Percentiles rank a stretch among this genome's conserved stretches.
These are phyloP conservation scores for Phaeomoniella chlamydospora DNA, from an alignment of 2,329 filamentous ascomycete species.

Conservation along the genomic window DNA sequence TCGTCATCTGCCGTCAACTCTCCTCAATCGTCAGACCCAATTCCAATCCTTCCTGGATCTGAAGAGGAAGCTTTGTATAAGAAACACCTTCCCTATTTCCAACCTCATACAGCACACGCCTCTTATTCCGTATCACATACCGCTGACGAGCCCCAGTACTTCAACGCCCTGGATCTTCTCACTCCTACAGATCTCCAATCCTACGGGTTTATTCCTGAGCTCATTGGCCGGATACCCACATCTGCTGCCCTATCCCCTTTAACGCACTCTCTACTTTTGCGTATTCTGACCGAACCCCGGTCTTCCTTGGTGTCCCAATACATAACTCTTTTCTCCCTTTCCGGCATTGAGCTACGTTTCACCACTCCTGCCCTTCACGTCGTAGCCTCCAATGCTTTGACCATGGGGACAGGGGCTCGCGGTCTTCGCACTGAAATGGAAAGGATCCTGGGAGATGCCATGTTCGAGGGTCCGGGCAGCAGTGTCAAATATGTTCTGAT, in stretches of 20 bases:
- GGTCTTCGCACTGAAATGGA: slow-evolving; percentile 72
- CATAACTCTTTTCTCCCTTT: slow-evolving; percentile 71
- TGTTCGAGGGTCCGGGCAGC: slow-evolving; percentile 60
- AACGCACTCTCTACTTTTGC: slow-evolving; percentile 51
- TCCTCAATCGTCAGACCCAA: slow-evolving; percentile 16
- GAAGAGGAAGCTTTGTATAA: slow-evolving; percentile 48
- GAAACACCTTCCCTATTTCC: slow-evolving; percentile 44
- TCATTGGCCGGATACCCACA: slow-evolving; percentile 91
- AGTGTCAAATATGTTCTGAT: slow-evolving; percentile 58
- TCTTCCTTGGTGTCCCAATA: slow-evolving; percentile 85
- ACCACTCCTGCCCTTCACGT: slow-evolving; percentile 68
- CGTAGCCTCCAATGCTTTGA: slow-evolving; percentile 56
- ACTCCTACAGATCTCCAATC: slow-evolving; percentile 63
- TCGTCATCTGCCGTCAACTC: slow-evolving; percentile 11
- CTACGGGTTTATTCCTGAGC: slow-evolving; percentile 84
- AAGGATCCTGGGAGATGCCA: slow-evolving; percentile 60
- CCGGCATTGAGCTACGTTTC: slow-evolving; percentile 62
- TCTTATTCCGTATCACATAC: slow-evolving; percentile 11
- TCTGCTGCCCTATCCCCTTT: slow-evolving; percentile 74
- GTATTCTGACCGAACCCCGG: slow-evolving; percentile 82
- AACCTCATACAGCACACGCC: slow-evolving; percentile 35
- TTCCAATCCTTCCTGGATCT: slow-evolving; percentile 44
- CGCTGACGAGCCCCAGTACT: slow-evolving; percentile 27
- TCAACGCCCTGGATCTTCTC: slow-evolving; percentile 54
- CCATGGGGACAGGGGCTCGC: slow-evolving; percentile 64